These are phyloP conservation scores for Debaryomyces coudertii DNA, from an alignment of 1,139 yeast species.

Conservation along the genomic window DNA sequence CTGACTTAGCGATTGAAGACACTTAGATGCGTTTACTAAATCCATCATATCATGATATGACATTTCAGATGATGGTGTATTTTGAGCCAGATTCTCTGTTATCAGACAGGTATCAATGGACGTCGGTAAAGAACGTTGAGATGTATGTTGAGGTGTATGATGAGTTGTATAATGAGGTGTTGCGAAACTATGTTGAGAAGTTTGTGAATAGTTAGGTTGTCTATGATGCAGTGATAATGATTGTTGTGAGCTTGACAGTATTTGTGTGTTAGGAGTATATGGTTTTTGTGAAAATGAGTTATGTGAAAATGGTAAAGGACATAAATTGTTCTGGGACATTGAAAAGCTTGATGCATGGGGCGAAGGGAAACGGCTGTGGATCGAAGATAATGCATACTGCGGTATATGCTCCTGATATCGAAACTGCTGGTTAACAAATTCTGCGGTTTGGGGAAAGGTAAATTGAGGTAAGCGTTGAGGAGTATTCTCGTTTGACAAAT, in stretches of 20 bases:
- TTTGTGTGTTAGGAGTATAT: not conserved
- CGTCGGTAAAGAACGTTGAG: not conserved
- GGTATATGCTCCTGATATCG: not conserved
- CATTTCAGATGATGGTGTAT: slow-evolving; percentile 3
- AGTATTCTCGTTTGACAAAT: not conserved
- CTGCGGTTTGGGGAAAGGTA: not conserved
- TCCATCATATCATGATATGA: slow-evolving; percentile 31
- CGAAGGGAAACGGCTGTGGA: not conserved
- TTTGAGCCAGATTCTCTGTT: not conserved
- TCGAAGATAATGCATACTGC: slow-evolving; percentile 1
- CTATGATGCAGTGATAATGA: not conserved
- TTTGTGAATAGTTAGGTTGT: not conserved
- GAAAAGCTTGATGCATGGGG: not conserved
- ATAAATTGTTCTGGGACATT: not conserved
- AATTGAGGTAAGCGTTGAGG: slow-evolving; percentile 4
- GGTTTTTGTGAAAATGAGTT: not conserved
- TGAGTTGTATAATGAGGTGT: slow-evolving; percentile 2
- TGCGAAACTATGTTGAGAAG: not conserved
- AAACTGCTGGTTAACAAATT: not conserved
- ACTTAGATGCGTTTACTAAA: slow-evolving; percentile 44
- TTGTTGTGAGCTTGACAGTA: not conserved
- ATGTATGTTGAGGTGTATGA: slow-evolving; percentile 1
- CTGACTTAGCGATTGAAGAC: slow-evolving; percentile 38
- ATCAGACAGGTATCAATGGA: not conserved
- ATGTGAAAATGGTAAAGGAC: not conserved